Base-by-base conservation (phyloP, 2,329 filamentous ascomycete species). In the Diplodia sapinea region DNA sequence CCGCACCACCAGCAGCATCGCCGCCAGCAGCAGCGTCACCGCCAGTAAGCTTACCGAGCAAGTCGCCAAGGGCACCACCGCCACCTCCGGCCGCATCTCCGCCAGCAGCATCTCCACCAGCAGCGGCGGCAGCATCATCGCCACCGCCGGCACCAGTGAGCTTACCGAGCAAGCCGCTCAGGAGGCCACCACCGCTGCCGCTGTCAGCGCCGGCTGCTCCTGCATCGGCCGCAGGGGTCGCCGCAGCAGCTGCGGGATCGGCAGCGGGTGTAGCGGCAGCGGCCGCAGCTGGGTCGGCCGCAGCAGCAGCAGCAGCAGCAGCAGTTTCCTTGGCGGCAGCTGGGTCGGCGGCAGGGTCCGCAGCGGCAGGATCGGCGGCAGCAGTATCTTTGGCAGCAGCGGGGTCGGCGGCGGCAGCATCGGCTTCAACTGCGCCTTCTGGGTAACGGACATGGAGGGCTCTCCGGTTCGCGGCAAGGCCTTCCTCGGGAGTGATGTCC, bases 371-470 rank as follows among this genome's bases (percentile, higher is more conserved):
- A 8, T 33, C 31, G 12, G 38, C 40, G 40, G 40, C 40, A 15
- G 56, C 56, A 47, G 40, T 38, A 4, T 33, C 9, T 8, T 33
- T 29, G 23, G 15, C 23, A 9, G 40, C 57, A 1, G 40, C 40
- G 9, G 33, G 15, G 8, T 49, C 17, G 9, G 26, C 26, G 13
- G 40, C 57, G 33, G 40, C 57, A n/a, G 17, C 56, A 2, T 47
- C 23, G 7, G 56, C 55, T 23, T 12, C 56, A 20, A 26, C 38
- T 4, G 57, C 57, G 4, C 38, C 40, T 5, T 23, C 23, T 1
- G 40, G 57, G 57, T 49, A 62, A 17, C 57, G 57, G 57, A 43
- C 57, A 33, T 43, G 57, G 20, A 62, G 57, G 2, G 57, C 57
- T 23, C 31, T 13, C 12, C 57, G 57, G 57, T 62, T 62, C 15